A percentile compares a stretch with the other conserved stretches of the same genome.
Conservation (phyloP, 768 basidiomycete species). For the Phylloporus scabripes region DNA sequence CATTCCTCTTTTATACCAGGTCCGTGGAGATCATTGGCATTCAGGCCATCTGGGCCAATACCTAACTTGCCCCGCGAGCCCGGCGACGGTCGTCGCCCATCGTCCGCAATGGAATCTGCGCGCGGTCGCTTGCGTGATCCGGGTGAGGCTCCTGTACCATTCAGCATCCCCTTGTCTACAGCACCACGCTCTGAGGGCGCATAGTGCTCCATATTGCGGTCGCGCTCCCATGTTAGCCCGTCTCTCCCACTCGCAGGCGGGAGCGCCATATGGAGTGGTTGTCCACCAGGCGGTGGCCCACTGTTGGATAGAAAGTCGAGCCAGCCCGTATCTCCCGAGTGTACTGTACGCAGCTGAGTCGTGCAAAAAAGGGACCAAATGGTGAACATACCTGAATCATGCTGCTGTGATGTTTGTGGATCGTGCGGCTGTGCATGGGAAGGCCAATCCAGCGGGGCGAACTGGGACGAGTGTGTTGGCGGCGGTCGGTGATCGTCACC, state of each 20-base stretch:
- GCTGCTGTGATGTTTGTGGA: constrained; percentile 15
- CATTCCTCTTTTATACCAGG: constrained; percentile 27
- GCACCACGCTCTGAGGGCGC: constrained; percentile 25
- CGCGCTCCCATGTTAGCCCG: constrained; percentile 29
- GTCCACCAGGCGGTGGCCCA: constrained; percentile 20
- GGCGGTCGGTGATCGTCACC: constrained; percentile 25
- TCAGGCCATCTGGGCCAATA: constrained; percentile 16
- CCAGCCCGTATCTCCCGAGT: constrained; percentile 30
- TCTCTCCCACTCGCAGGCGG: constrained; percentile 23
- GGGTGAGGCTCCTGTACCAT: constrained; percentile 19
- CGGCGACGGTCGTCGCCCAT: constrained; percentile 21
- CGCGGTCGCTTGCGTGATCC: constrained; percentile 28
- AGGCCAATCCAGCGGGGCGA: constrained; percentile 30
- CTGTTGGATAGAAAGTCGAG: constrained; percentile 30
- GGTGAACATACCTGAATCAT: constrained; percentile 21
- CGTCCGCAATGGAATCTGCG: constrained; percentile 15
- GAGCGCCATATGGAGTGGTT: constrained; percentile 28
- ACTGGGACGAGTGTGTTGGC: constrained; percentile 19
- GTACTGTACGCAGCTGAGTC: constrained; percentile 13
- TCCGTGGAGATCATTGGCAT: constrained; percentile 12
- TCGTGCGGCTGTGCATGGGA: constrained; percentile 26
- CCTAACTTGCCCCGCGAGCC: constrained; percentile 10
- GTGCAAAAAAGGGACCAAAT: background rate
- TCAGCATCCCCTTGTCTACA: constrained; percentile 17
- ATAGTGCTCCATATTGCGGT: constrained; percentile 28